Evolutionary conservation across 2,329 filamentous ascomycete species (phyloP), one percentile per base, ranked within the genome.

Genomic region (Coniochaeta prunicola): DNA sequence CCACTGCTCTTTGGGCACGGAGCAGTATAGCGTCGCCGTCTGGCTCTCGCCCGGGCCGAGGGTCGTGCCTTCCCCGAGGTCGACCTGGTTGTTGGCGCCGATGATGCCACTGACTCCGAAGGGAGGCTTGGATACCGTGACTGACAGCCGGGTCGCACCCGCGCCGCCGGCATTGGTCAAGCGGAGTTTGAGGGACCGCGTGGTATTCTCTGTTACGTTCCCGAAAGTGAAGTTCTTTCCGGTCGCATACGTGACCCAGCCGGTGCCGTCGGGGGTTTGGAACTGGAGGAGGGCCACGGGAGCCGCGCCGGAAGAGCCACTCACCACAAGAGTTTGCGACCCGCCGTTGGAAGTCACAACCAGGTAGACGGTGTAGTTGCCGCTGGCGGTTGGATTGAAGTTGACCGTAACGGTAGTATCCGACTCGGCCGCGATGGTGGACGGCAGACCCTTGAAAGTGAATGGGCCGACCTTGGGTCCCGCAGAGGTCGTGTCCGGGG

Each of bases 51-150:
- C 80, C 0, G 80, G 76, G 0, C 70, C 68, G 1, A 86, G 69
- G 1, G 73, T 69, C 0, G 78, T 81, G 2, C 83, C 83, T 64
- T 86, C 83, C 0, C 78, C 81, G 1, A 86, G 76, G 54, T 85
- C 83, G 9, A 83, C 73, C 19, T 79, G 75, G 65, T 85, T 86
- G 13, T 73, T 74, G 0, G 82, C 79, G 21, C 76, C 74, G 40
- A 86, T 76, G 24, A 85, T 76, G 2, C 81, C 79, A n/a, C 70
- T 64, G 2, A 82, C 73, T 15, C 81, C 82, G 57, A 81, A 84
- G 0, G 83, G 83, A 4, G 82, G 81, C 65, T 86, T 86, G 0
- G 83, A 86, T 2, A 86, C 81, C 0, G 82, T 85, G 15, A 85
- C 69, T 0, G 78, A 81, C 1, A 85, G 73, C 1, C 77, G 73